Conservation (phyloP, 2,329 filamentous ascomycete species). For the Tolypocladium cylindrosporum region DNA sequence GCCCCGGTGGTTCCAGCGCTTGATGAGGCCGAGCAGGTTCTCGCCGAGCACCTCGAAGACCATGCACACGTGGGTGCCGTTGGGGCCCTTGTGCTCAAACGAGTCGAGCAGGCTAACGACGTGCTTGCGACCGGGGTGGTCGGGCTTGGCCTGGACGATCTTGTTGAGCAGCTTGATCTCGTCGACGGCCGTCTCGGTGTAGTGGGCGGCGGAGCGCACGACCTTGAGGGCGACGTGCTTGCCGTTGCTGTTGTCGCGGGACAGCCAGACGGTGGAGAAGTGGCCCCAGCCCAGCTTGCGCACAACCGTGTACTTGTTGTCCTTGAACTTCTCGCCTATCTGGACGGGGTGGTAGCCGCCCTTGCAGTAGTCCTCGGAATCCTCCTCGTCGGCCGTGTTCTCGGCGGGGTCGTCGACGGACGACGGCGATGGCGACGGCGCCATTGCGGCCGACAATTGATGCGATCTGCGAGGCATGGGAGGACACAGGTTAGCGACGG, state of each 20-base stretch:
- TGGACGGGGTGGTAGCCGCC: conserved; percentile 94
- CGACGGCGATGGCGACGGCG: conserved; percentile 68
- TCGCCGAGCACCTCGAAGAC: conserved; percentile 97
- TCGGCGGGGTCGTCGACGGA: conserved; percentile 78
- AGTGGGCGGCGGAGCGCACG: conserved; percentile 93
- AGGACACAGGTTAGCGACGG: conserved; percentile 4
- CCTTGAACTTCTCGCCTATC: conserved; percentile 94
- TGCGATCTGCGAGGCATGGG: conserved; percentile 32
- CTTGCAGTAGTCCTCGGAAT: conserved; percentile 98
- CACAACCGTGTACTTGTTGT: conserved; percentile 91
- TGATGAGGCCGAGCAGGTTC: conserved; percentile 90
- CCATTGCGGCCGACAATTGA: conserved; percentile 46
- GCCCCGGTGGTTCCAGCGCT: conserved; percentile 95
- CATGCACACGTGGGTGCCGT: conserved; percentile 97
- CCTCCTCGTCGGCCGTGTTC: conserved; percentile 94
- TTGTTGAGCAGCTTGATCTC: conserved; percentile 97
- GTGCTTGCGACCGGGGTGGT: conserved; percentile 87
- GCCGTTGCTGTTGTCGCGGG: conserved; percentile 72
- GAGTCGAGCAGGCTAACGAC: conserved; percentile 94
- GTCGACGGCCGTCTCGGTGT: conserved; percentile 96
- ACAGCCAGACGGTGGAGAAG: conserved; percentile 92
- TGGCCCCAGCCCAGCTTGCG: conserved; percentile 97
- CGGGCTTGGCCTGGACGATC: conserved; percentile 89
- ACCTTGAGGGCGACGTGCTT: conserved; percentile 98
- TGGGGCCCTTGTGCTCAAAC: conserved; percentile 94